Base-by-base conservation (phyloP, 306 rosid species). In the Rosa chinensis region DNA sequence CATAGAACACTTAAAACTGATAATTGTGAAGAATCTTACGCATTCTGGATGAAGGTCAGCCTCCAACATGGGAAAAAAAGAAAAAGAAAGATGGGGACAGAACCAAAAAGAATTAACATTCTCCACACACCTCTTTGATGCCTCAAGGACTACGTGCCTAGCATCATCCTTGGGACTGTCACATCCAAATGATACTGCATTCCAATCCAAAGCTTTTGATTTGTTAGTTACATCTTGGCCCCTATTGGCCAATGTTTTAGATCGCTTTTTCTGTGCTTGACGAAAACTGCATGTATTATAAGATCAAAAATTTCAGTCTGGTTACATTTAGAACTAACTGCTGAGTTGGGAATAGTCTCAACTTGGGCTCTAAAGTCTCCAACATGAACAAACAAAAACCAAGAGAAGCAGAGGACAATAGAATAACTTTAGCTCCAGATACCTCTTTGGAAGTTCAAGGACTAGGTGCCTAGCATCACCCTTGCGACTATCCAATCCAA, bases 391-490 rank as follows among this genome's bases (percentile, higher is more conserved):
- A 23, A 9, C 13, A 37, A 25, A 52, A 28, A 49, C 8, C 17
- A 32, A 50, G 23, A 21, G 12, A 5, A 8, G 64, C 64, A 58
- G 35, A 21, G 20, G 59, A 53, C 18, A 21, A 10, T 9, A 21
- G 14, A 62, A 64, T 20, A 66, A 45, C 37, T 64, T 32, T 64
- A n/a, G 5, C 32, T 28, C 9, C 11, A 49, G 14, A 11, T 39
- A 78, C 81, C 81, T 40, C 21, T 7, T 63, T 69, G 76, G 58
- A 6, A 21, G 28, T 50, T 42, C 74, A 50, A 64, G 58, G 43
- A 49, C 83, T 67, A 80, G 66, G 40, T 68, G 52, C 44, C 32
- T 78, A 40, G 58, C 79, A 79, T 9, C 18, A 61, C 40, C 67
- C 40, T 25, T 61, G 18, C 1, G 9, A 61, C 39, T 61, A 28